These are phyloP conservation scores for Acanthamoeba sp. DNA, from an alignment of 208 protist species.

Conservation along the genomic window DNA sequence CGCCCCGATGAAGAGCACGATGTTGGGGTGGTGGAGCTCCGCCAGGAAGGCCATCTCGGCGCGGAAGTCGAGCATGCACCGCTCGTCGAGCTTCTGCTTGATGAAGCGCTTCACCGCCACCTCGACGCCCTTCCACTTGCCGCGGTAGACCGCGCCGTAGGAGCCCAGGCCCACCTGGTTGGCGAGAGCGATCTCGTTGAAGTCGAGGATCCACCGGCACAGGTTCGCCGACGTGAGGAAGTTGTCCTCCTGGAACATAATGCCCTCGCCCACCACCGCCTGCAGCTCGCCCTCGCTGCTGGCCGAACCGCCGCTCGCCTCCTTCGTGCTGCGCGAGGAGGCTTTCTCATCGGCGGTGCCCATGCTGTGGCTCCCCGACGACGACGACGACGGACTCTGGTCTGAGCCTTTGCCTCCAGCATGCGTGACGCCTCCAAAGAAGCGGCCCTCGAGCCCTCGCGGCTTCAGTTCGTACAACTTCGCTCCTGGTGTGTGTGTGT, in stretches of 20 bases:
- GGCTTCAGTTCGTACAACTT: conserved; percentile 2
- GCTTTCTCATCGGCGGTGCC: too few species aligned
- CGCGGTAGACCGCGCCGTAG: conserved; percentile 45
- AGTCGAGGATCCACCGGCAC: conserved; percentile 67
- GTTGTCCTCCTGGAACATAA: neutral
- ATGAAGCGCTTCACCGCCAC: too few species aligned
- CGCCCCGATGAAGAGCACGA: too few species aligned
- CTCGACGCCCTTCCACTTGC: too few species aligned
- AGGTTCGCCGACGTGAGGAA: conserved; percentile 71
- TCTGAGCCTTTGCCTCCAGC: neutral
- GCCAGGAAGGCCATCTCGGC: too few species aligned
- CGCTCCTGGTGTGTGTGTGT: neutral
- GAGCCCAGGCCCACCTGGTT: conserved; percentile 25
- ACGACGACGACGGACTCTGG: too few species aligned
- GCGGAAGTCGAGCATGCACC: too few species aligned
- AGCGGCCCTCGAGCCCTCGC: conserved; percentile 2
- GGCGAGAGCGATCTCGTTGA: conserved; percentile 30
- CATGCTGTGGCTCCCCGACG: too few species aligned
- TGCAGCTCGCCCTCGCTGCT: too few species aligned
- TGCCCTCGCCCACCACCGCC: conserved; percentile 16
- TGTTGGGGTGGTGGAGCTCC: too few species aligned
- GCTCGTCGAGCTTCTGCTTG: too few species aligned
- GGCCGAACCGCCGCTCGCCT: neutral
- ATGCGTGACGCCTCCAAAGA: neutral
- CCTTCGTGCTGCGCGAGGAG: neutral